Percentiles rank a stretch among this genome's conserved stretches.
Evolutionary conservation across 192 early-diverging fungal genomes (phyloP).

Genomic region (Coemansia erecta): DNA sequence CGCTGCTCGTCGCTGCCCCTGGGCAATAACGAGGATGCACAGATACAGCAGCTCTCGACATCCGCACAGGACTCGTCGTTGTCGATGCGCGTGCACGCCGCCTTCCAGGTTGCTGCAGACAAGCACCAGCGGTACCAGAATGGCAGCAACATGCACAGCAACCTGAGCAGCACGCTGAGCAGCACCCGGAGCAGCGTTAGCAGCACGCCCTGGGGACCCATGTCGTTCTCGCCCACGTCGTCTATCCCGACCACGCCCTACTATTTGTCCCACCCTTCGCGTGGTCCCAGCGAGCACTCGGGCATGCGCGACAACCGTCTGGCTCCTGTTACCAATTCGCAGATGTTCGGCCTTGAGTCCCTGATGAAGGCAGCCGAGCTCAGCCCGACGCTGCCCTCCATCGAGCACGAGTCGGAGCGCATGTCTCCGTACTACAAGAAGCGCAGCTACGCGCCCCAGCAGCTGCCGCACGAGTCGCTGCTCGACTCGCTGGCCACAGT

Average conservation of each 20-base stretch:
- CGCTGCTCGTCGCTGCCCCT: slow-evolving; percentile 46
- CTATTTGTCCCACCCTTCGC: background rate
- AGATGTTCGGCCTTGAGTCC: slow-evolving; percentile 29
- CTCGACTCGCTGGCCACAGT: slow-evolving; percentile 48
- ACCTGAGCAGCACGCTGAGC: background rate
- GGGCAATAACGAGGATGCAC: slow-evolving; percentile 5
- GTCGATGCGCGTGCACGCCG: slow-evolving; percentile 12
- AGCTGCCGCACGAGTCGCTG: slow-evolving; percentile 14
- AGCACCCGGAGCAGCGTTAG: background rate
- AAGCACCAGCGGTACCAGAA: background rate
- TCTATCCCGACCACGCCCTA: background rate
- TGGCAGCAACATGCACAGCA: slow-evolving; percentile 3
- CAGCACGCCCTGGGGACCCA: background rate
- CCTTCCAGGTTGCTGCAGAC: slow-evolving; percentile 2
- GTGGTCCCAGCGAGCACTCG: background rate
- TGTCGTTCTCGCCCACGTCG: background rate
- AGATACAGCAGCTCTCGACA: slow-evolving; percentile 5
- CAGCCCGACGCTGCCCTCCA: slow-evolving; percentile 16
- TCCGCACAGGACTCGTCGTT: slow-evolving; percentile 6
- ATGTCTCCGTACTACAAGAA: slow-evolving; percentile 11
- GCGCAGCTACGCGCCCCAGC: slow-evolving; percentile 2
- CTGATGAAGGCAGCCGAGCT: slow-evolving; percentile 40
- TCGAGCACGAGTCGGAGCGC: background rate
- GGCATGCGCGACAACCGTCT: slow-evolving; percentile 1
- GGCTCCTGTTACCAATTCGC: background rate